Conservation (phyloP, 2,329 filamentous ascomycete genomes). For the Colletotrichum cordylinicola region DNA sequence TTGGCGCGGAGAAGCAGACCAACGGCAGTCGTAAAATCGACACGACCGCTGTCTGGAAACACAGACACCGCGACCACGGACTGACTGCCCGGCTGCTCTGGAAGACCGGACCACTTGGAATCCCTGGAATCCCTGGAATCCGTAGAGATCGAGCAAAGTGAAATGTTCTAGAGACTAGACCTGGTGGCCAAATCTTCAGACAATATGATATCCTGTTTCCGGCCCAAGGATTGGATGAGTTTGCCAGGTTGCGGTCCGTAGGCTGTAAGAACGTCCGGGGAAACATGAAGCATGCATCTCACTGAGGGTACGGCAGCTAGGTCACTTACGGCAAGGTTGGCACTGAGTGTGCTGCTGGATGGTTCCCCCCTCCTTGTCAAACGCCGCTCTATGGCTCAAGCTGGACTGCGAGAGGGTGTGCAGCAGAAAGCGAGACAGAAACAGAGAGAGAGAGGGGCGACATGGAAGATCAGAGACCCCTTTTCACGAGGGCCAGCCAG, state of each 20-base stretch:
- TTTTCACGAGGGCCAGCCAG: background rate
- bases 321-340: background rate
- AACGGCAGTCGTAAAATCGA: background rate
- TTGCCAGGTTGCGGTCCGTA: background rate
- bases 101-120: background rate
- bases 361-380: background rate
- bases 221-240: background rate
- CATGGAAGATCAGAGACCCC: background rate
- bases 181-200: background rate
- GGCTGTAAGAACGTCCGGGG: background rate
- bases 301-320: background rate
- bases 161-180: background rate
- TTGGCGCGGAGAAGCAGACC: background rate
- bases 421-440: background rate
- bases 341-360: background rate
- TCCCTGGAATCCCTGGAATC: background rate
- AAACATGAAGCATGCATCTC: background rate
- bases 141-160: background rate
- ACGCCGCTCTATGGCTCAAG: background rate
- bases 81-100: background rate
- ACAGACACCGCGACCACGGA: background rate
- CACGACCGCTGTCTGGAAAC: background rate
- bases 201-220: background rate
- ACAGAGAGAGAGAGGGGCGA: background rate
- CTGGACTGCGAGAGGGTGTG: slow-evolving; percentile 1